phyloP scores from a whole-genome alignment of 2,329 filamentous ascomycete species.

The Fusarium kyushuense region DNA sequence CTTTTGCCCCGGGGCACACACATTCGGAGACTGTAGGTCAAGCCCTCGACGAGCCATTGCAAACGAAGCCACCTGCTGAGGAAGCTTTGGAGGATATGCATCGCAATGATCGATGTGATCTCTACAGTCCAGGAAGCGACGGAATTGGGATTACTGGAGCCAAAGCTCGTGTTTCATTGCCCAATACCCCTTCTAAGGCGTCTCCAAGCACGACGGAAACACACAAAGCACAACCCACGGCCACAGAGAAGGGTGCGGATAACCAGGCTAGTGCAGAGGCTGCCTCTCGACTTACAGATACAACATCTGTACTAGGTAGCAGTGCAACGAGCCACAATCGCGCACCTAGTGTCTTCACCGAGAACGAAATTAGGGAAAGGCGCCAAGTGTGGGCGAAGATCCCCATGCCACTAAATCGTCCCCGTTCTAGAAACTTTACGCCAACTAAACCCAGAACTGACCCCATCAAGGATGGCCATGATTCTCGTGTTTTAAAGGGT shows the following conservation, averaged over 20 bases:
- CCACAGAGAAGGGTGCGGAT: background rate
- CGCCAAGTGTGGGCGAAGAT: constrained; percentile 53
- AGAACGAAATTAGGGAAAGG: constrained; percentile 50
- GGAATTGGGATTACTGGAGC: constrained; percentile 8
- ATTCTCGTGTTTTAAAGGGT: background rate
- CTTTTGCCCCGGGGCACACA: background rate
- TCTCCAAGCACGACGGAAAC: background rate
- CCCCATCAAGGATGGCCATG: background rate
- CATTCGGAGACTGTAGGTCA: background rate
- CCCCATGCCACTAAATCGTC: constrained; percentile 50
- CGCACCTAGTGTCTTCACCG: constrained; percentile 46
- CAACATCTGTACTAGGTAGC: background rate
- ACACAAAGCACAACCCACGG: background rate
- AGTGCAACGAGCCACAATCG: constrained; percentile 18
- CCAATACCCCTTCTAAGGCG: constrained; percentile 22
- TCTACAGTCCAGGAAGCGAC: constrained; percentile 18
- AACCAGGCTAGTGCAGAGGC: background rate
- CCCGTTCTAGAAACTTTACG: constrained; percentile 25
- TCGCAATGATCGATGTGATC: background rate
- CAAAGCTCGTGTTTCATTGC: constrained; percentile 44
- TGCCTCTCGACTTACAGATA: background rate
- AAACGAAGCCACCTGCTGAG: constrained; percentile 50
- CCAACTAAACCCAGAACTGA: constrained; percentile 6
- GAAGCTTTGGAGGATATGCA: constrained; percentile 39
- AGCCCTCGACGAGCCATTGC: constrained; percentile 20